Evolutionary conservation across 768 basidiomycete species (phyloP), one percentile per base, ranked within the genome.

Genomic region (Termitomyces sp.): DNA sequence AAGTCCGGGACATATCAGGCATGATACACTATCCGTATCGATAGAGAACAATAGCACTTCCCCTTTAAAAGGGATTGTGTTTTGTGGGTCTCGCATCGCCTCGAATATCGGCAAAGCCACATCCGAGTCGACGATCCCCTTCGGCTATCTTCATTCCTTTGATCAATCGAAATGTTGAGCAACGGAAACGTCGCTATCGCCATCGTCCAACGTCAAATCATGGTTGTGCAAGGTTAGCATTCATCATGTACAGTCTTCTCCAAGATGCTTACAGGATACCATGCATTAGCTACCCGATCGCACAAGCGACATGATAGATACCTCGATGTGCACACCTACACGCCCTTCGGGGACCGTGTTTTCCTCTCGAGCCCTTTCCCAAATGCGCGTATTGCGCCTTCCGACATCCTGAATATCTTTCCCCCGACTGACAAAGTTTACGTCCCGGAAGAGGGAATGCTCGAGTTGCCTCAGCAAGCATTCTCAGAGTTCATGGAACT

Each of bases 181-280:
- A 72, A 83, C 69, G 86, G 89, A 55, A 80, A 83, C 44, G 74
- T 89, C 61, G 89, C 88, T 55, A 81, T 90, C 59, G 89, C 89
- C 22, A 68, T 90, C 60, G 86, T 90, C 50, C 84, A 86, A 65
- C 84, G 82, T 66, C 83, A 86, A 69, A 84, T 91, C 38, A 83
- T 82, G 78, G 70, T 91, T 62, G 84, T 90, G 28, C 85, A 87
- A 84, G 84, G 89, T 87, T 66, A 59, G 72, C 59, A n/a, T 36
- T 42, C 6, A 33, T 28, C n/a, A 45, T 1, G 7, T 32, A 38
- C 55, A 39, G 38, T 15, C 56, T 52, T 50, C 45, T 62, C 65
- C 64, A 62, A 53, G 33, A 22, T 59, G 35, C 52, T 42, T 3
- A 46, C 24, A 42, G 12, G 24, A 36, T 12, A 1, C 7, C 24